Percentiles rank a stretch among this genome's conserved stretches.
Evolutionary conservation across 1,139 yeast genomes (phyloP).

Genomic region (Kurtzmaniella quercitrusa): DNA sequence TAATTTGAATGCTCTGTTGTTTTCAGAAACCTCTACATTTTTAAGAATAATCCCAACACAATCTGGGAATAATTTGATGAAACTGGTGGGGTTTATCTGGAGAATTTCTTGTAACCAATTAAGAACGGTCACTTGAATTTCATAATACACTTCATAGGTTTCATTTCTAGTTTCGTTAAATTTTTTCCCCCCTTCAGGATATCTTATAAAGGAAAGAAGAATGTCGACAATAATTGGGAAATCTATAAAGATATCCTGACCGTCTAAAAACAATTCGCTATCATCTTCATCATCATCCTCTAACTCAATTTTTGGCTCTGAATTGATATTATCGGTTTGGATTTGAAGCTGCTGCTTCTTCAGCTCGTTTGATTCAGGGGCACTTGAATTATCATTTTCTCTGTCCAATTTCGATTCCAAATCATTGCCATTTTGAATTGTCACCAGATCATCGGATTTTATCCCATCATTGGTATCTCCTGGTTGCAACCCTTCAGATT

Average conservation of each 20-base stretch:
- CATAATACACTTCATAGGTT: conserved; percentile 52
- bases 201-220: conserved; percentile 70
- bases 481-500: neutral
- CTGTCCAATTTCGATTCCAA: neutral
- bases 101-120: conserved; percentile 80
- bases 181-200: conserved; percentile 23
- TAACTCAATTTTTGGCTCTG: neutral
- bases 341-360: conserved; percentile 4
- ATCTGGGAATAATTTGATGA: conserved; percentile 55
- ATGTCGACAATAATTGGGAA: conserved; percentile 78
- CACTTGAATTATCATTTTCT: neutral
- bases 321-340: conserved; percentile 5
- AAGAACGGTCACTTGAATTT: conserved; percentile 75
- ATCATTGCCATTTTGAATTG: neutral
- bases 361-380: conserved; percentile 9
- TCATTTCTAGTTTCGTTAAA: conserved; percentile 30
- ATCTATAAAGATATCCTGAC: conserved; percentile 83
- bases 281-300: conserved; percentile 21
- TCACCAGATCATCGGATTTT: neutral
- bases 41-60: conserved; percentile 36
- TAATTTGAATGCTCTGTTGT: conserved; percentile 36
- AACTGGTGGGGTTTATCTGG: conserved; percentile 71
- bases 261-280: conserved; percentile 64
- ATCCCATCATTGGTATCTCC: neutral
- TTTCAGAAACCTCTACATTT: conserved; percentile 35